These are phyloP conservation scores for Aureobasidium sp. DNA, from an alignment of 2,329 filamentous ascomycete genomes.

Conservation along the genomic window DNA sequence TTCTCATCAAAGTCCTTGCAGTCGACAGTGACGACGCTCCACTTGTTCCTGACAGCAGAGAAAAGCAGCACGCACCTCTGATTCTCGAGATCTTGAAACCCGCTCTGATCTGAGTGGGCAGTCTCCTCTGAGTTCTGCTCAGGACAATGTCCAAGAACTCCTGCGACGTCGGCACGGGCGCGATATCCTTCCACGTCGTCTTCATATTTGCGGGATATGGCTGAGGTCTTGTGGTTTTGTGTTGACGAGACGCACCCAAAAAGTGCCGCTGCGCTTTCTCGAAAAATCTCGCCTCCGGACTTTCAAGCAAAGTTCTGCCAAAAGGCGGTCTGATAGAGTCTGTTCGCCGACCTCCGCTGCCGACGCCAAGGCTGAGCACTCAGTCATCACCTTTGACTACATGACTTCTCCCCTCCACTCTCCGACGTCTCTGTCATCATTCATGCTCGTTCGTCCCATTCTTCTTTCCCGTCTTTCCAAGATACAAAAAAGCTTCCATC, in stretches of 20 bases:
- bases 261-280: not conserved
- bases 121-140: conserved; percentile 81
- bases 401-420: not conserved
- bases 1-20: not conserved
- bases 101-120: conserved; percentile 90
- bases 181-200: conserved; percentile 53
- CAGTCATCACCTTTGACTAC: not conserved
- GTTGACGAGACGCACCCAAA: conserved; percentile 10
- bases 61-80: conserved; percentile 43
- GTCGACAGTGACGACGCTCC: not conserved
- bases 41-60: not conserved
- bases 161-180: conserved; percentile 65
- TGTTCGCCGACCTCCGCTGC: not conserved
- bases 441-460: not conserved
- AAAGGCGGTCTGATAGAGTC: conserved; percentile 8
- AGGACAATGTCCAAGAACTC: conserved; percentile 98
- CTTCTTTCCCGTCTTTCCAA: not conserved
- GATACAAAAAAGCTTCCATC: no score
- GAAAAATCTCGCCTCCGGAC: conserved; percentile 12
- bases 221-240: not conserved
- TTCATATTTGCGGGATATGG: conserved; percentile 41
- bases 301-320: conserved; percentile 8
- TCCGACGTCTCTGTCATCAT: not conserved
- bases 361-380: not conserved
- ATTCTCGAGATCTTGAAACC: conserved; percentile 97